Base-by-base conservation (phyloP, 2,329 filamentous ascomycete genomes). In the Colletotrichum siamense region DNA sequence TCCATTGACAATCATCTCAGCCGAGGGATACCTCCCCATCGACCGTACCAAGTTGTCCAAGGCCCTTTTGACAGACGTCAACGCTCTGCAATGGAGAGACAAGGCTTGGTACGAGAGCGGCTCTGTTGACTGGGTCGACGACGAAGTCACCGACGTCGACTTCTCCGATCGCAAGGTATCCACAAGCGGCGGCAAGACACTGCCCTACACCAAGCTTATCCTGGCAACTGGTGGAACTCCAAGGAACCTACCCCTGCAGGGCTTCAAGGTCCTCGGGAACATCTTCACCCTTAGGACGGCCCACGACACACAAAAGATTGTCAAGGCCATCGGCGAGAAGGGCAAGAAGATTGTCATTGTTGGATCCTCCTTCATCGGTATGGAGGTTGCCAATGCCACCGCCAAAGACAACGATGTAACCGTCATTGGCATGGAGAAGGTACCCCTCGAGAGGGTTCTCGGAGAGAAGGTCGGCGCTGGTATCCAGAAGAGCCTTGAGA, bases 1-100 rank as follows among this genome's bases (percentile, higher is more conserved):
- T 16, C 88, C 91, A 71, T 93, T 99, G 79, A 98, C 96, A 1
- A 88, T 98, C 81, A 93, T 99, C 81, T 93, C 95, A 15, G 93
- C 91, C 78, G 97, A 99, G 85, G 94, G 95, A 26, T 94, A 97
- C 83, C 90, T 94, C 39, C 96, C 96, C 36, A 96, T 99, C 80
- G 97, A 99, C 86, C 92, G 97, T 24, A 95, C 97, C 13, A 99
- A 99, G 88, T 90, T 99, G 57, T 98, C 96, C 82, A 99, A 99
- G 86, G 95, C 96, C 1, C 89, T 99, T 15, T 91, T 98, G 77
- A 92, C 95, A 8, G 96, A 99, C 82, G 85, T 92, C 2, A 89
- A 90, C 61, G 98, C 98, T 86, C 86, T 98, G 59, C 92, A 94
- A 57, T 94, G 93, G 89, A 91, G 97, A 77, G 91, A 95, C 69